These are phyloP conservation scores for Paragyromitra xinjiangensis DNA, from an alignment of 495 filamentous ascomycete genomes.

Conservation along the genomic window DNA sequence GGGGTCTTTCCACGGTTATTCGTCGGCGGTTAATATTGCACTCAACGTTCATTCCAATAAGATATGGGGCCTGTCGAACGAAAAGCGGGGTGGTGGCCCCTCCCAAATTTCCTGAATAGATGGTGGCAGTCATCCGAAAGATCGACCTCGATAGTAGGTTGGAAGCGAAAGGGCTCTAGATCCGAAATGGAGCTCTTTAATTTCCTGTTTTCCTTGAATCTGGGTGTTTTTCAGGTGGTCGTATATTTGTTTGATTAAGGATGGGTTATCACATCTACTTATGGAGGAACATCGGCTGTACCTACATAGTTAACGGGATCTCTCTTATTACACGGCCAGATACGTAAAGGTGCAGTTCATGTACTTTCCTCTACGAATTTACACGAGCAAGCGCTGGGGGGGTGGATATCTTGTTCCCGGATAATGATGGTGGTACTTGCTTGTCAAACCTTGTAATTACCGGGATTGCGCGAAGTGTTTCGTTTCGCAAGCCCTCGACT, in stretches of 20 bases:
- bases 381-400: constrained; percentile 48
- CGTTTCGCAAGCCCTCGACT: constrained; percentile 45
- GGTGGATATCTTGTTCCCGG: constrained; percentile 45
- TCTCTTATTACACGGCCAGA: constrained; percentile 32
- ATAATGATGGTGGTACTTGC: constrained; percentile 42
- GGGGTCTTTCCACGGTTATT: constrained; percentile 43
- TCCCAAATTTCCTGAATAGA: constrained; percentile 27
- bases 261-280: constrained; percentile 48
- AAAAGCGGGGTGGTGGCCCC: constrained; percentile 41
- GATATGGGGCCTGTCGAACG: constrained; percentile 34
- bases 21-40: constrained; percentile 47
- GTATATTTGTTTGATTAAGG: constrained; percentile 48
- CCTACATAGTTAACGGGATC: constrained; percentile 43
- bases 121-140: constrained; percentile 19
- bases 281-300: constrained; percentile 47
- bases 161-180: constrained; percentile 43
- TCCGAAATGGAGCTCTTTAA: constrained; percentile 35
- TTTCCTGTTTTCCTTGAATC: constrained; percentile 48
- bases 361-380: constrained; percentile 37
- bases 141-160: constrained; percentile 41
- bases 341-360: constrained; percentile 47
- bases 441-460: constrained; percentile 45
- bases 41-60: constrained; percentile 31
- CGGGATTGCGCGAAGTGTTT: constrained; percentile 46
- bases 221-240: constrained; percentile 42